phyloP scores from a whole-genome alignment of 2,329 filamentous ascomycete genomes.

The Neofusicoccum umdonicola region DNA sequence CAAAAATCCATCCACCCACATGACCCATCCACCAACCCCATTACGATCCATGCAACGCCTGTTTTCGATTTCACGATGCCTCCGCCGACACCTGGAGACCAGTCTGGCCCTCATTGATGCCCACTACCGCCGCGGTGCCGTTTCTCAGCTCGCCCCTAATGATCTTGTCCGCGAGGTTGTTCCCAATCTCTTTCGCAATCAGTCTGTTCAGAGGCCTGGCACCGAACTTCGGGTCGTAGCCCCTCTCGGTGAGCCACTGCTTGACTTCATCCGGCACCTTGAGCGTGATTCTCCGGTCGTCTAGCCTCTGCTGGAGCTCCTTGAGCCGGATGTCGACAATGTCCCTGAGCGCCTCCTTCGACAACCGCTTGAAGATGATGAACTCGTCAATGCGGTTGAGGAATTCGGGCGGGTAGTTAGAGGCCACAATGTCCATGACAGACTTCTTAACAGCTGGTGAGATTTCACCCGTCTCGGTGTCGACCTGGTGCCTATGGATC shows the following conservation, averaged over 20 bases:
- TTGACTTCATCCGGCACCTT: conserved; percentile 69
- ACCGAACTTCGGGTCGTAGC: conserved; percentile 89
- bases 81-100: conserved; percentile 25
- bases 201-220: conserved; percentile 87
- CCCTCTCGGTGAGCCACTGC: conserved; percentile 82
- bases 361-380: conserved; percentile 89
- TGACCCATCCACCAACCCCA: conserved; percentile 13
- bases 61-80: background rate
- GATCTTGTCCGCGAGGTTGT: conserved; percentile 84
- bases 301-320: conserved; percentile 78
- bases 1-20: conserved; percentile 7
- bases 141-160: conserved; percentile 78
- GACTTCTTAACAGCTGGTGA: conserved; percentile 69
- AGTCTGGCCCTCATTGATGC: conserved; percentile 55
- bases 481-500: conserved; percentile 62
- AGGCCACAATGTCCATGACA: conserved; percentile 83
- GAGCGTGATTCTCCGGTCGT: conserved; percentile 80
- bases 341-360: conserved; percentile 73
- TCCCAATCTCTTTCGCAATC: conserved; percentile 86
- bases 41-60: conserved; percentile 11
- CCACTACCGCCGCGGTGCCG: conserved; percentile 71
- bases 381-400: conserved; percentile 96
- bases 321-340: conserved; percentile 90
- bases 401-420: conserved; percentile 82
- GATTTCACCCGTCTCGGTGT: conserved; percentile 62